Base-by-base conservation (phyloP, 2,329 filamentous ascomycete species). In the Ascomycota sp. region DNA sequence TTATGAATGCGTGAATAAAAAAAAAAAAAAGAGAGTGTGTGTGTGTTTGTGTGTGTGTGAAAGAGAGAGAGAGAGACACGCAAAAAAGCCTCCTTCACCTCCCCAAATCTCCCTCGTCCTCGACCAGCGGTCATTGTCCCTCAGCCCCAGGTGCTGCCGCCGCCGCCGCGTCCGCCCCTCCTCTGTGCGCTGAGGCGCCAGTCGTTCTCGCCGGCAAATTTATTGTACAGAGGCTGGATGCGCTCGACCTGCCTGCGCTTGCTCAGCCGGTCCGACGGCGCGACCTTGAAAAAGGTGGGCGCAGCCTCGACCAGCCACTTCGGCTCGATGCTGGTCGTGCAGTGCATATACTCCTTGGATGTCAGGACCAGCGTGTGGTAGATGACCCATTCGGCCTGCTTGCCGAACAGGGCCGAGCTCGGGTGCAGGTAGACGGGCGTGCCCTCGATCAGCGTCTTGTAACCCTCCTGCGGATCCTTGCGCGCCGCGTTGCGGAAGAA, bases 241-340 rank as follows among this genome's bases (percentile, higher is more conserved):
- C 86, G 67, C 64, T 98, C 89, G 0, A 81, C 81, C 62, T 81
- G 77, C 68, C 91, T 89, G 47, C 89, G 62, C 66, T 92, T 93
- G 41, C 77, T 86, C 47, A 98, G 56, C 36, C 71, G 65, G 50
- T 93, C 82, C 27, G 77, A 86, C 1, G 80, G 74, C 12, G 89
- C 86, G 5, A 95, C 82, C 66, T 92, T 92, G 72, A 95, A 98
- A 61, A 95, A 98, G 0, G 83, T 93, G 8, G 91, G 89, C n/a
- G 91, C 89, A 9, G 84, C 86, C 47, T 93, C 84, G 1, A 95
- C 83, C 16, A 98, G 67, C 72, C 72, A 77, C 48, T 92, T 92
- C 7, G 89, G 86, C 56, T 98, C 89, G 46, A 98, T 95, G 4
- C 70, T 69, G 4, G 82, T 92, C 10, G 83, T 89, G 50, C 72